phyloP scores from a whole-genome alignment of 106 monocot species.

The Narthecium ossifragum region DNA sequence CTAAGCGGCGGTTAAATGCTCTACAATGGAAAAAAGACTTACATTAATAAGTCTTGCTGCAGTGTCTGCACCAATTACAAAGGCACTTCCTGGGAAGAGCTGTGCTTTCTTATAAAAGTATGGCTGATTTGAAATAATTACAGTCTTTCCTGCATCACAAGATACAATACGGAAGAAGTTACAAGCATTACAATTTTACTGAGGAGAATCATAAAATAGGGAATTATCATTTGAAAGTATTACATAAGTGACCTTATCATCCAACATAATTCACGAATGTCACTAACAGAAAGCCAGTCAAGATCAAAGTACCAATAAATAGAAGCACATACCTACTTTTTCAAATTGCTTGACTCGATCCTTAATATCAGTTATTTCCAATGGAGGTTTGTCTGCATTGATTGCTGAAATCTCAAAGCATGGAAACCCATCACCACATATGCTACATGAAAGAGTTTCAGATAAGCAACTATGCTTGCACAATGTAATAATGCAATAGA shows the following conservation, averaged over 20 bases:
- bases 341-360: slow-evolving; percentile 73
- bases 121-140: slow-evolving; percentile 90
- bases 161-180: no score
- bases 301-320: no score
- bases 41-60: slow-evolving; percentile 86
- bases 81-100: slow-evolving; percentile 88
- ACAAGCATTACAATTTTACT: no score
- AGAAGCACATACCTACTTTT: slow-evolving; percentile 51
- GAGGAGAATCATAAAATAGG: no score
- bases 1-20: no score
- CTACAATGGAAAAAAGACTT: slow-evolving; percentile 29
- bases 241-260: no score
- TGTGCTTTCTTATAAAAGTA: slow-evolving; percentile 93
- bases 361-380: slow-evolving; percentile 79
- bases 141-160: slow-evolving; percentile 68
- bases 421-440: slow-evolving; percentile 59
- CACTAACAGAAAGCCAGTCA: no score
- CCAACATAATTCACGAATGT: no score
- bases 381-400: slow-evolving; percentile 92
- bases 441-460: slow-evolving; percentile 47
- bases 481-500: no score
- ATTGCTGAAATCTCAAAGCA: slow-evolving; percentile 94
- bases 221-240: no score
- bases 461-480: no score
- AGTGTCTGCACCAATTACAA: slow-evolving; percentile 96